Conservation (phyloP, 257 asterid genomes). For the Nicotiana attenuata region DNA sequence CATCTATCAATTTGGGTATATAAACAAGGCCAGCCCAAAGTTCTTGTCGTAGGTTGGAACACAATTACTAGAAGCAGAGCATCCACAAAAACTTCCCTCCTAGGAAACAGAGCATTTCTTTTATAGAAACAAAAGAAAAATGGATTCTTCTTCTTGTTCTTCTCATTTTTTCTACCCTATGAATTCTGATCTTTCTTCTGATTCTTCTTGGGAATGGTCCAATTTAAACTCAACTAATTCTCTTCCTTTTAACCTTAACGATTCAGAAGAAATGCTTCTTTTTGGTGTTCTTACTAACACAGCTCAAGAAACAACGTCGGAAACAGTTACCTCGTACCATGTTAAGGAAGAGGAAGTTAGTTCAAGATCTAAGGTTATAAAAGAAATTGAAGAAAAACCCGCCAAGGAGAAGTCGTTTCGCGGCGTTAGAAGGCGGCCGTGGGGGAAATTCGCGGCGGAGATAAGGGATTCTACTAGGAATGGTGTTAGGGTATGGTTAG, state of each 20-base stretch:
- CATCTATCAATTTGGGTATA: constrained; percentile 10
- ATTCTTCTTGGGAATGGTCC: constrained; percentile 16
- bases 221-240: constrained; percentile 6
- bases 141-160: constrained; percentile 21
- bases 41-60: not conserved
- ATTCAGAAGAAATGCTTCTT: constrained; percentile 49
- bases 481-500: constrained; percentile 74
- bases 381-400: not conserved
- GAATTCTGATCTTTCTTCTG: constrained; percentile 25
- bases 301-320: constrained; percentile 28
- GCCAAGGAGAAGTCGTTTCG: constrained; percentile 37
- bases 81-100: not conserved
- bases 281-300: constrained; percentile 34
- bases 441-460: constrained; percentile 94
- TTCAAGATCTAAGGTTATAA: constrained; percentile 20
- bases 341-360: constrained; percentile 40
- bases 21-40: constrained; percentile 12
- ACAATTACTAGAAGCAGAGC: not conserved
- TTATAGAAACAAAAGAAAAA: not conserved
- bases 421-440: constrained; percentile 75
- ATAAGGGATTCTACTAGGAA: constrained; percentile 78
- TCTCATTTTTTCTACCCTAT: constrained; percentile 16
- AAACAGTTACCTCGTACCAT: constrained; percentile 30
- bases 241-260: constrained; percentile 43
- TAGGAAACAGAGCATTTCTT: constrained; percentile 2